phyloP scores from a whole-genome alignment of 1,284 basidiomycete species.

The Garcileccinum viscosum region DNA sequence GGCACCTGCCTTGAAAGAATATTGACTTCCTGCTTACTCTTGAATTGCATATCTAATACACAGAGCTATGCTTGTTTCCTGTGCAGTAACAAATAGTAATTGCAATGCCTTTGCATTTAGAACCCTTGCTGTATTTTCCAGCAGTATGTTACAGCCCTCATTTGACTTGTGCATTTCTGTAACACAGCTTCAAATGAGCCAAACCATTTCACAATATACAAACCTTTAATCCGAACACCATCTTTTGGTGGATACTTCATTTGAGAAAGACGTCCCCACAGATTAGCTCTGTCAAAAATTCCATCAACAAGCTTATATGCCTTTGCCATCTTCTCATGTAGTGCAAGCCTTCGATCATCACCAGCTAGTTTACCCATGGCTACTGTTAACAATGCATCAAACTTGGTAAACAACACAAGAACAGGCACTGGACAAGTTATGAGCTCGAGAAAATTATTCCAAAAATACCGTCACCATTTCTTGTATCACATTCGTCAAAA shows the following conservation, averaged over 20 bases:
- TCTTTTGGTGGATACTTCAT: background rate
- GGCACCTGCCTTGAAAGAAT: background rate
- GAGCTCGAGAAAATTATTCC: background rate
- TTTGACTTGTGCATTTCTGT: background rate
- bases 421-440: background rate
- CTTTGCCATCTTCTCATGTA: background rate
- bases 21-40: too few relatives aligned
- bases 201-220: too few relatives aligned
- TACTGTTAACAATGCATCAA: background rate
- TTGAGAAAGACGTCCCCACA: background rate
- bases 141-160: too few relatives aligned
- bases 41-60: too few relatives aligned
- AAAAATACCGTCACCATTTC: background rate
- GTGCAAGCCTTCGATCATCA: background rate
- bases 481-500: background rate
- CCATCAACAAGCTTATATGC: background rate
- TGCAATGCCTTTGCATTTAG: too few relatives aligned
- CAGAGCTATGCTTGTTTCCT: too few relatives aligned
- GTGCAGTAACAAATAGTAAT: too few relatives aligned
- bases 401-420: background rate
- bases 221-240: background rate
- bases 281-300: background rate
- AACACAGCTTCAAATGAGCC: rapidly evolving
- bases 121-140: too few relatives aligned
- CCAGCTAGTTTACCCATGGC: background rate